phyloP scores from a whole-genome alignment of 768 basidiomycete species.

The Trametes maxima region DNA sequence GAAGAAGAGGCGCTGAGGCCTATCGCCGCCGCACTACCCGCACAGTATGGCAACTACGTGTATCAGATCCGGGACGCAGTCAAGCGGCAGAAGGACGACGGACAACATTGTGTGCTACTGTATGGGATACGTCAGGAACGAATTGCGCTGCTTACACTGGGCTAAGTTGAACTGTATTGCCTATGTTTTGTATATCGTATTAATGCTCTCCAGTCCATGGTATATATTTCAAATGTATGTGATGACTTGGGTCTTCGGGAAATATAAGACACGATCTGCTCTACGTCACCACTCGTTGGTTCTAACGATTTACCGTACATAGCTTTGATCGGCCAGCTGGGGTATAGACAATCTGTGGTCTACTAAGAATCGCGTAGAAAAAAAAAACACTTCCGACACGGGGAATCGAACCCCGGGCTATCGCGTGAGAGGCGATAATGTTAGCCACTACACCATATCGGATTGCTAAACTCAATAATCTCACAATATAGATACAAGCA shows the following conservation, averaged over 20 bases:
- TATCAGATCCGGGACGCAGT: slow-evolving; percentile 69
- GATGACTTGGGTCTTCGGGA: not conserved
- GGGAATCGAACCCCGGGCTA: slow-evolving; percentile 26
- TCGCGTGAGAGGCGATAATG: slow-evolving; percentile 27
- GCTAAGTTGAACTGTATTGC: slow-evolving; percentile 11
- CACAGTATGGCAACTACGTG: slow-evolving; percentile 62
- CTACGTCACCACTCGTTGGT: no score
- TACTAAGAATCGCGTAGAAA: not conserved
- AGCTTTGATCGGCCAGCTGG: no score
- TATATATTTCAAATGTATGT: no score
- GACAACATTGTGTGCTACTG: slow-evolving; percentile 39
- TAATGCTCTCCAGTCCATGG: no score
- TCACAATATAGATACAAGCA: not conserved
- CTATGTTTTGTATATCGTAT: slow-evolving; percentile 3
- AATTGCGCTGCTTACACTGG: slow-evolving; percentile 10
- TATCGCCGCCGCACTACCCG: slow-evolving; percentile 56
- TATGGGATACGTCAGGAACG: slow-evolving; percentile 23
- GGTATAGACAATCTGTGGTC: not conserved
- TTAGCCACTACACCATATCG: slow-evolving; percentile 27
- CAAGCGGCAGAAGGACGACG: slow-evolving; percentile 62
- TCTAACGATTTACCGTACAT: no score
- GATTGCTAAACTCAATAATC: not conserved
- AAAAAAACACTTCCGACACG: slow-evolving; percentile 17
- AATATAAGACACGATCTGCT: not conserved
- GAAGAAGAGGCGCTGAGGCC: slow-evolving; percentile 78